Percentiles rank a stretch among this genome's conserved stretches.
Conservation (phyloP, 2,329 filamentous ascomycete genomes). For the Teratosphaeria viscida region DNA sequence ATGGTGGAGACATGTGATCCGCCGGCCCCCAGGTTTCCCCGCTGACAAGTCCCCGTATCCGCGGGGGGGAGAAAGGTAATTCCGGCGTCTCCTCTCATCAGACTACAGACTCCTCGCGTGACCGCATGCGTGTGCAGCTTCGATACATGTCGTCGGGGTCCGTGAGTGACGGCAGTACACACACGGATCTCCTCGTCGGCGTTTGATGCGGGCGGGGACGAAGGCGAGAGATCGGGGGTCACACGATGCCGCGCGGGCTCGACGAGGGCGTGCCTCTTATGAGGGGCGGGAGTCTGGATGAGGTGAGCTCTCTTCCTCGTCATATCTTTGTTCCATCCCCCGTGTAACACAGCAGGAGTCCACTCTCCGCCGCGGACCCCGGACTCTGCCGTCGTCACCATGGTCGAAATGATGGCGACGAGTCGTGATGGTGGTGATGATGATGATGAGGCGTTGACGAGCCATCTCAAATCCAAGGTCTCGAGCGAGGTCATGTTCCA, state of each 20-base stretch:
- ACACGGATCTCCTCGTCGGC: neutral
- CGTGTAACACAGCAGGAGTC: neutral
- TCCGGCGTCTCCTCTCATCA: neutral
- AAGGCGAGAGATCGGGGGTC: neutral
- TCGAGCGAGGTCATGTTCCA: neutral
- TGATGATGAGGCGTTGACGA: neutral
- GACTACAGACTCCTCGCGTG: no score
- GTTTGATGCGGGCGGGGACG: neutral
- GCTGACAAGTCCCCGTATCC: neutral
- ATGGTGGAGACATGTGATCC: neutral
- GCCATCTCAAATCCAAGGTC: neutral
- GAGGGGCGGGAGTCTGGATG: neutral
- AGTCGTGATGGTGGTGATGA: neutral
- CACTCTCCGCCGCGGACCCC: neutral
- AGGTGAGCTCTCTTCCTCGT: constrained; percentile 1
- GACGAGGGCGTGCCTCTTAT: constrained; percentile 3
- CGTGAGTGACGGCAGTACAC: neutral
- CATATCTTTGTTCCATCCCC: neutral
- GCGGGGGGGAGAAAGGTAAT: neutral
- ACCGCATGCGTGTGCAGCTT: no score
- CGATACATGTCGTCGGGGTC: no score
- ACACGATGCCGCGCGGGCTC: neutral
- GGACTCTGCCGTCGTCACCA: no score
- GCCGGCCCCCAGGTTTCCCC: neutral
- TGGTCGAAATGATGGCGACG: neutral